Conservation (phyloP, 805 yeast genomes). For the Wickerhamomyces tratensis region DNA sequence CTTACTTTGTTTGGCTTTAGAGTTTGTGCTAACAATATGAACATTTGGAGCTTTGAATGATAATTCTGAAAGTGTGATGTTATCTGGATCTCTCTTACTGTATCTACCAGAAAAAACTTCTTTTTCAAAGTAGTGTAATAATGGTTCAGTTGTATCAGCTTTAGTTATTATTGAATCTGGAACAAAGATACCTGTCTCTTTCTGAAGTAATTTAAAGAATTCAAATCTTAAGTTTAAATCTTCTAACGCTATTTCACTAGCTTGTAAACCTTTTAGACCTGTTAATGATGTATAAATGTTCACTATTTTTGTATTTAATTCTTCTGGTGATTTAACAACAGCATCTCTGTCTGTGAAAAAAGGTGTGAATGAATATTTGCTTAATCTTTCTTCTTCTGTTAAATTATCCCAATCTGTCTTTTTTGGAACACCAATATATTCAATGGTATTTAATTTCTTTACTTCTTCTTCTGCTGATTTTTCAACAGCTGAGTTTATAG, state of each 20-base stretch:
- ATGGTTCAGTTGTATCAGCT: conserved; percentile 15
- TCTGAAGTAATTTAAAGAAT: conserved; percentile 21
- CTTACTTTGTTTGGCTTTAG: neutral
- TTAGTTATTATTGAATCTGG: conserved; percentile 22
- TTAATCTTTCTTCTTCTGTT: neutral
- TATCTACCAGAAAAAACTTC: conserved; percentile 20
- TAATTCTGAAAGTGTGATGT: neutral
- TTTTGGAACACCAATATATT: neutral
- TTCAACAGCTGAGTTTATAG: neutral
- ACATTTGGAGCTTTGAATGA: neutral
- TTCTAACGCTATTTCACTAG: neutral
- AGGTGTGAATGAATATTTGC: neutral
- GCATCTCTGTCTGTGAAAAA: neutral
- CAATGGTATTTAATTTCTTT: neutral
- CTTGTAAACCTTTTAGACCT: neutral
- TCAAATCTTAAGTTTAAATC: conserved; percentile 18
- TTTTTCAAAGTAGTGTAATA: conserved; percentile 12
- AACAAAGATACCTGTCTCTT: conserved; percentile 19
- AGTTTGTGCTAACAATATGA: too few relatives aligned
- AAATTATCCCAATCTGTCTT: neutral
- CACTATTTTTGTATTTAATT: neutral
- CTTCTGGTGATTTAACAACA: neutral
- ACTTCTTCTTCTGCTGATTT: neutral
- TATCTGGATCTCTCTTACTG: neutral
- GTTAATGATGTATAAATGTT: neutral